Evolutionary conservation across 139 green algal genomes (phyloP).

Genomic region (Marvania coccoides): DNA sequence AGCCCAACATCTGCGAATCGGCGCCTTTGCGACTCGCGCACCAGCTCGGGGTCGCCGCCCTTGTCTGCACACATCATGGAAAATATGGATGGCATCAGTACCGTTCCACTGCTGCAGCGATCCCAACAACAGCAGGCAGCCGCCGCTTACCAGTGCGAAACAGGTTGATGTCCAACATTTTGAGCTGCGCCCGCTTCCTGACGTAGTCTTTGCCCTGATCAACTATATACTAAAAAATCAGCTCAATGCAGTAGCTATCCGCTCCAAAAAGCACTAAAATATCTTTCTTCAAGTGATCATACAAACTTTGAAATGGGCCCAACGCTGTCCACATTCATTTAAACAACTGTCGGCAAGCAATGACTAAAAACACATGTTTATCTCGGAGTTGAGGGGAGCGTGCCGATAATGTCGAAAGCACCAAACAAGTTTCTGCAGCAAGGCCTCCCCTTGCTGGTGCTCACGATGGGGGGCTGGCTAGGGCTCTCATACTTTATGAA

Average conservation of each 20-base stretch:
- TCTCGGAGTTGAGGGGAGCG: no score
- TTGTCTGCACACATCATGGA: slow-evolving; percentile 62
- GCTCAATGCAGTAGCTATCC: no score
- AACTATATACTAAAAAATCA: no score
- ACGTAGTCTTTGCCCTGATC: background rate
- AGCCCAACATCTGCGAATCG: slow-evolving; percentile 72
- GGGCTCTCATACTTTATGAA: slow-evolving; percentile 16
- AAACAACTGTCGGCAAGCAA: no score
- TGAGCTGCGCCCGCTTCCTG: background rate
- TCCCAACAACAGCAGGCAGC: background rate
- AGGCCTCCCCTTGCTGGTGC: slow-evolving; percentile 16
- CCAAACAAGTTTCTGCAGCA: slow-evolving; percentile 20
- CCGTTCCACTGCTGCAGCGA: background rate
- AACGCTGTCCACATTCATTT: no score
- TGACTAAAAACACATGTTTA: no score
- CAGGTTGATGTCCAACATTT: slow-evolving; percentile 96
- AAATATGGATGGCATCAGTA: background rate
- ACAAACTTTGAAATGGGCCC: no score
- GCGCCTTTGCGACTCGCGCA: slow-evolving; percentile 86
- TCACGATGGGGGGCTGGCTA: slow-evolving; percentile 23
- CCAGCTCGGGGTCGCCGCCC: slow-evolving; percentile 87
- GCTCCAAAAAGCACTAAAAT: no score
- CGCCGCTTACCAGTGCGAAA: slow-evolving; percentile 63
- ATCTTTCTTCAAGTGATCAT: no score
- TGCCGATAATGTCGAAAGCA: background rate